A percentile compares a stretch with the other conserved stretches of the same genome.
phyloP scores from a whole-genome alignment of 495 filamentous ascomycete genomes.

The Aspergillus egyptiacus region DNA sequence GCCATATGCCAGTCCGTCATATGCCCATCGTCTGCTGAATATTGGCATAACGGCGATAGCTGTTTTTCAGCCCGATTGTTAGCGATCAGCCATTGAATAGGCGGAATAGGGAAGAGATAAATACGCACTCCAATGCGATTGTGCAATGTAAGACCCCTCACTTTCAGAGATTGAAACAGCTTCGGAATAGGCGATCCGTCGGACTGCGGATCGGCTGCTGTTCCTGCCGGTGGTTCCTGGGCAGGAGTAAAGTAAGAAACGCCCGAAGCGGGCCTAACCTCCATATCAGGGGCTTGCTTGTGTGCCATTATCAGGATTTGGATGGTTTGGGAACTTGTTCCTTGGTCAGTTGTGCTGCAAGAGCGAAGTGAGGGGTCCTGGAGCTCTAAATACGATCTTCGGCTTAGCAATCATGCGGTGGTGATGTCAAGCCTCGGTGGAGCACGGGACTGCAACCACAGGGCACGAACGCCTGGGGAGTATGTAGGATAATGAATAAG shows the following conservation, averaged over 20 bases:
- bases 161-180: conserved; percentile 58
- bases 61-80: conserved; percentile 8
- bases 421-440: conserved; percentile 6
- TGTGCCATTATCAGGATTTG: background rate
- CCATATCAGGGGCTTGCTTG: background rate
- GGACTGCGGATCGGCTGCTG: conserved; percentile 54
- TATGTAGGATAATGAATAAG: too few relatives aligned
- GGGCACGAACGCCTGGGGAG: too few relatives aligned
- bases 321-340: background rate
- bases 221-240: conserved; percentile 61
- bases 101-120: conserved; percentile 7
- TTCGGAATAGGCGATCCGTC: conserved; percentile 54
- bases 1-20: conserved; percentile 59
- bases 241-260: conserved; percentile 65
- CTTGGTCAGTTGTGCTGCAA: background rate
- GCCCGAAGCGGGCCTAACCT: conserved; percentile 7
- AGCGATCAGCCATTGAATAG: background rate
- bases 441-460: too few relatives aligned
- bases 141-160: conserved; percentile 53
- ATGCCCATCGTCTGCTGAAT: conserved; percentile 58
- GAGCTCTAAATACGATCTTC: background rate
- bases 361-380: background rate
- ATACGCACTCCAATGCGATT: conserved; percentile 52
- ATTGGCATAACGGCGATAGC: conserved; percentile 63
- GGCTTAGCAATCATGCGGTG: conserved; percentile 4